These are phyloP conservation scores for button mushroom (Agaricus bisporus) DNA, from an alignment of 768 basidiomycete genomes.

Conservation along the genomic window DNA sequence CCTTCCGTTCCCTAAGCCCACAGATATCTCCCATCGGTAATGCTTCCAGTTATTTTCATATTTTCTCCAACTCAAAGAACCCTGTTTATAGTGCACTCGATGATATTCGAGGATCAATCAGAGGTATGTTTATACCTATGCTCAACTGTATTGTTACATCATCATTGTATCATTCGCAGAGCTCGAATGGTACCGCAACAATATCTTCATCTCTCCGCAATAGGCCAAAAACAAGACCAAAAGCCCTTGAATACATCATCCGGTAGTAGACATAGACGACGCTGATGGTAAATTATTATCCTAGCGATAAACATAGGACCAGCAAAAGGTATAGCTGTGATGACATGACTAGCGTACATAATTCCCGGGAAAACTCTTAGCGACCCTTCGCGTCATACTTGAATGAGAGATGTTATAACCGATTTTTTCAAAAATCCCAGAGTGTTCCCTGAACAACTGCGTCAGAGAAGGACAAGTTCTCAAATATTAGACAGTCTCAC, in stretches of 20 bases:
- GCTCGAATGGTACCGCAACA: constrained; percentile 71
- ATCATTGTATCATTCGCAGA: constrained; percentile 34
- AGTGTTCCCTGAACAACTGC: constrained; percentile 43
- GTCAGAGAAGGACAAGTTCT: neutral
- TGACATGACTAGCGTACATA: neutral
- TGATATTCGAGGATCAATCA: constrained; percentile 74
- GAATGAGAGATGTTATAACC: neutral
- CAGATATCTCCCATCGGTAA: constrained; percentile 55
- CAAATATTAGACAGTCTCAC: constrained; percentile 24
- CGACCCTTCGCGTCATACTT: neutral
- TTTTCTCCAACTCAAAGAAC: neutral
- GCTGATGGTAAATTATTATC: neutral
- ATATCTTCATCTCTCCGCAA: constrained; percentile 50
- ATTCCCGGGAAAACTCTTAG: neutral
- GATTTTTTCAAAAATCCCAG: constrained; percentile 56
- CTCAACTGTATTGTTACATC: neutral
- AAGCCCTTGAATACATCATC: neutral
- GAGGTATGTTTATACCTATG: constrained; percentile 35
- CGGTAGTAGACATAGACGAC: too few species aligned
- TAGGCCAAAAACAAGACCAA: neutral
- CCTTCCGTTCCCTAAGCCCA: constrained; percentile 22
- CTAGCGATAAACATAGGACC: too few species aligned
- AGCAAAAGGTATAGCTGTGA: too few species aligned
- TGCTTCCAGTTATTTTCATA: neutral
- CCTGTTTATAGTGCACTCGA: constrained; percentile 58